These are phyloP conservation scores for Astrothelium macrocarpum DNA, from an alignment of 495 filamentous ascomycete genomes.

Conservation along the genomic window DNA sequence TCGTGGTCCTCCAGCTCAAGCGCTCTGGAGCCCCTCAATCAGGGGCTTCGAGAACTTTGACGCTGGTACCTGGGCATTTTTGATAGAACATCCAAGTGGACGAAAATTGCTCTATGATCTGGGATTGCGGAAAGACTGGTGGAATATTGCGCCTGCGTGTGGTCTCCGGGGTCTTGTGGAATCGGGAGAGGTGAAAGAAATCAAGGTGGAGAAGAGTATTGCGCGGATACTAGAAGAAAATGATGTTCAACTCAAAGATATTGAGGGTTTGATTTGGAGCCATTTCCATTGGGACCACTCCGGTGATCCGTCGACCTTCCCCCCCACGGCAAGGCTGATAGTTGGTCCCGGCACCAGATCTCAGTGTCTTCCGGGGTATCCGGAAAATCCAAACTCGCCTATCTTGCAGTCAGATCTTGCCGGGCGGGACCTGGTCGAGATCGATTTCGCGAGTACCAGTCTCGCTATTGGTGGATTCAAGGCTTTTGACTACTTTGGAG, in stretches of 20 bases:
- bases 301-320: conserved; percentile 47
- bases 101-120: conserved; percentile 14
- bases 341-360: conserved; percentile 49
- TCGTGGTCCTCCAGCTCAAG: neutral
- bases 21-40: conserved; percentile 10
- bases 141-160: conserved; percentile 10
- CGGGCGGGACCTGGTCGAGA: conserved; percentile 12
- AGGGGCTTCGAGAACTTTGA: conserved; percentile 10
- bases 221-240: conserved; percentile 12
- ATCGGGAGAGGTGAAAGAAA: neutral
- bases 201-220: conserved; percentile 14
- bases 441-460: conserved; percentile 10
- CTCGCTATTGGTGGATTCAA: conserved; percentile 35
- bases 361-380: conserved; percentile 43
- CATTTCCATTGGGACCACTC: conserved; percentile 50
- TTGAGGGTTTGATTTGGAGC: conserved; percentile 18
- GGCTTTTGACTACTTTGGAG: conserved; percentile 46
- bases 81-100: conserved; percentile 12
- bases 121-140: conserved; percentile 13
- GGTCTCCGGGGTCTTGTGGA: neutral
- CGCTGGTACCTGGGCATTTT: conserved; percentile 8
- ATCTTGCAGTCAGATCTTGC: conserved; percentile 12
- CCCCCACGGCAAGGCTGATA: conserved; percentile 36
- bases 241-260: conserved; percentile 9
- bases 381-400: conserved; percentile 21